phyloP scores from a whole-genome alignment of 768 basidiomycete species.

The Pleurotus citrinopileatus region DNA sequence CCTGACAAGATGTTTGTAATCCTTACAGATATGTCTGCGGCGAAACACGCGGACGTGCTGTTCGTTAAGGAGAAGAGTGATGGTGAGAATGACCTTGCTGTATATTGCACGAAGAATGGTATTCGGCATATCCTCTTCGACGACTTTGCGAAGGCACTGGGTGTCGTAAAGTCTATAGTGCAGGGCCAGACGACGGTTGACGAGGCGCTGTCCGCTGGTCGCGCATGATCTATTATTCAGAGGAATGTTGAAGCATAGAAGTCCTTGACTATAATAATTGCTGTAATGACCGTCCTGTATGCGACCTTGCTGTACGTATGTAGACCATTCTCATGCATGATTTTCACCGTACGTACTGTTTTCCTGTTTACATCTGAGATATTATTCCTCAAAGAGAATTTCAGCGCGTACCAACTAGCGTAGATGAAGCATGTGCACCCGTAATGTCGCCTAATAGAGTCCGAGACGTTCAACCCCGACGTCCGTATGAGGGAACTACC shows the following conservation, averaged over 20 bases:
- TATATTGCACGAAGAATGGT: conserved; percentile 74
- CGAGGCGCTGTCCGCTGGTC: conserved; percentile 31
- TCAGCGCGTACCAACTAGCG: no score
- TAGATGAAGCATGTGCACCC: no score
- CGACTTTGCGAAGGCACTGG: conserved; percentile 63
- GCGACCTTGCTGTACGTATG: no score
- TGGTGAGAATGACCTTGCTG: conserved; percentile 83
- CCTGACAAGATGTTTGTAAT: not conserved
- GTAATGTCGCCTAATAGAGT: no score
- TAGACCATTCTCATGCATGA: no score
- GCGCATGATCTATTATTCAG: not conserved
- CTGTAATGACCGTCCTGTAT: not conserved
- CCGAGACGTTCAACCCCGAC: no score
- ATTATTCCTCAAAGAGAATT: no score
- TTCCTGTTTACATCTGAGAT: no score
- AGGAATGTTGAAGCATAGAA: not conserved
- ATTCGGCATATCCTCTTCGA: conserved; percentile 80
- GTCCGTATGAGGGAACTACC: no score
- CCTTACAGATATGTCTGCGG: conserved; percentile 82
- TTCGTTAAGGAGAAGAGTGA: conserved; percentile 84
- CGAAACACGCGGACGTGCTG: conserved; percentile 88
- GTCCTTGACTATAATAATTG: not conserved
- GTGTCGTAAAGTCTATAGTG: conserved; percentile 66
- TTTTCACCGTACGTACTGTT: no score
- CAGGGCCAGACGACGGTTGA: conserved; percentile 59